Conservation (phyloP, 2,329 filamentous ascomycete species). For the Sordariomycetes sp. region DNA sequence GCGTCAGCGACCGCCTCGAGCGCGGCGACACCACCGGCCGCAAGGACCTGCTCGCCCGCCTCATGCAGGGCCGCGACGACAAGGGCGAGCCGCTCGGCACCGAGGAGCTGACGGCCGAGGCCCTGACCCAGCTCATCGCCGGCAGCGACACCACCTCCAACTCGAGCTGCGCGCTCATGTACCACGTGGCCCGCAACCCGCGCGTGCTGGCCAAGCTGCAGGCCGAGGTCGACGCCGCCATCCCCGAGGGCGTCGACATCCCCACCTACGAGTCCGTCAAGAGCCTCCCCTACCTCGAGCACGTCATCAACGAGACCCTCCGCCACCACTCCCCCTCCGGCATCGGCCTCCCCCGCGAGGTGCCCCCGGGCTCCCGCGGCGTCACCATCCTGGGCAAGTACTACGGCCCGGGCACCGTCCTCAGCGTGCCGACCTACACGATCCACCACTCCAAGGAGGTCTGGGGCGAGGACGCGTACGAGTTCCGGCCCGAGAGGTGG, state of each 20-base stretch:
- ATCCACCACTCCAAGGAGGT: constrained; percentile 66
- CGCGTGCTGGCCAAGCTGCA: constrained; percentile 63
- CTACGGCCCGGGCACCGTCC: constrained; percentile 64
- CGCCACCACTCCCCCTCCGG: constrained; percentile 80
- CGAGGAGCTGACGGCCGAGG: constrained; percentile 78
- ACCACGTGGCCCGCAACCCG: constrained; percentile 60
- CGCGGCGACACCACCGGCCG: constrained; percentile 56
- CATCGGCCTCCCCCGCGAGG: constrained; percentile 69
- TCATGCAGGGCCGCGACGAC: constrained; percentile 81
- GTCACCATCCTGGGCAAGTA: constrained; percentile 54
- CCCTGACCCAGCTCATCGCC: constrained; percentile 77
- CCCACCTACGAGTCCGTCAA: constrained; percentile 64
- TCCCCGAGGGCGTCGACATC: constrained; percentile 51
- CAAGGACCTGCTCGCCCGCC: constrained; percentile 67
- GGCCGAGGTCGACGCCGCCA: constrained; percentile 60
- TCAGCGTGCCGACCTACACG: constrained; percentile 73
- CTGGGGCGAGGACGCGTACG: constrained; percentile 57
- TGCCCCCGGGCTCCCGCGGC: constrained; percentile 53
- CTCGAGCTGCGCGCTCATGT: constrained; percentile 74
- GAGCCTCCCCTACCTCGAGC: constrained; percentile 64
- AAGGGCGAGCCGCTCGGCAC: constrained; percentile 65
- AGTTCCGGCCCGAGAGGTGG: constrained; percentile 61
- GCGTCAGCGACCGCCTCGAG: constrained; percentile 64
- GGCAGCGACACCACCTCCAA: constrained; percentile 70
- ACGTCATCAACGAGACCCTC: constrained; percentile 73